phyloP scores from a whole-genome alignment of 2,329 filamentous ascomycete genomes.

The Dothideomycetes sp. region DNA sequence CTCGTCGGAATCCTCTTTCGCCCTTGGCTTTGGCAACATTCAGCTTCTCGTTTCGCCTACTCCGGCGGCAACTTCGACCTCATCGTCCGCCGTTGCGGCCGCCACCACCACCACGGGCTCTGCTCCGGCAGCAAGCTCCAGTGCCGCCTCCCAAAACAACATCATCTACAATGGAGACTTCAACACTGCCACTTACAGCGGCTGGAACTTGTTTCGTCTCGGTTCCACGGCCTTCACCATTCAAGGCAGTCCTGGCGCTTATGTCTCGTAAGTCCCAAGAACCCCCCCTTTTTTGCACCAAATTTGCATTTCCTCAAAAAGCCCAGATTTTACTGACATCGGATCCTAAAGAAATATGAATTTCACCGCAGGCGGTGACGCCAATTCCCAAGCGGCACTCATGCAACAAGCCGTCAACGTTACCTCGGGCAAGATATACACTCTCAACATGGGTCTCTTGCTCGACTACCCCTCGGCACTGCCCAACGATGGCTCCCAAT shows the following conservation, averaged over 20 bases:
- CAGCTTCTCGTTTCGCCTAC: slow-evolving; percentile 2
- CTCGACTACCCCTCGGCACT: slow-evolving; percentile 3
- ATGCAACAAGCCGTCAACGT: slow-evolving; percentile 3
- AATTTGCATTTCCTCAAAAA: no score
- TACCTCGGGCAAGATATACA: not conserved
- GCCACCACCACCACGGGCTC: not conserved
- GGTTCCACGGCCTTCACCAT: slow-evolving; percentile 1
- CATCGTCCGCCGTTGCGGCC: not conserved
- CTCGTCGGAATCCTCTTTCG: slow-evolving; percentile 2
- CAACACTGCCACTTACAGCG: not conserved
- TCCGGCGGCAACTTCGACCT: not conserved
- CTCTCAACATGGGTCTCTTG: slow-evolving; percentile 2
- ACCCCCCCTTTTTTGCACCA: no score
- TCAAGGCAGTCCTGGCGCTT: slow-evolving; percentile 1
- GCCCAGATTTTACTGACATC: no score
- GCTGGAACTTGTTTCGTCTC: slow-evolving; percentile 6
- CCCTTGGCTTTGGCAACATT: slow-evolving; percentile 10
- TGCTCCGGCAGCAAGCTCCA: not conserved
- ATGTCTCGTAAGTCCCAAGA: not conserved
- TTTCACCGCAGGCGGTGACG: slow-evolving; percentile 10
- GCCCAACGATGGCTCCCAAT: slow-evolving; percentile 3
- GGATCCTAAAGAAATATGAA: not conserved
- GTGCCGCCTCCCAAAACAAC: not conserved
- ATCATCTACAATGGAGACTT: slow-evolving; percentile 10
- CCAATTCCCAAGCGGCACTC: slow-evolving; percentile 2